Percentiles rank a stretch among this genome's conserved stretches.
Conservation (phyloP, 108 stramenopile genomes). For the Pseudonitzschia pungens region DNA sequence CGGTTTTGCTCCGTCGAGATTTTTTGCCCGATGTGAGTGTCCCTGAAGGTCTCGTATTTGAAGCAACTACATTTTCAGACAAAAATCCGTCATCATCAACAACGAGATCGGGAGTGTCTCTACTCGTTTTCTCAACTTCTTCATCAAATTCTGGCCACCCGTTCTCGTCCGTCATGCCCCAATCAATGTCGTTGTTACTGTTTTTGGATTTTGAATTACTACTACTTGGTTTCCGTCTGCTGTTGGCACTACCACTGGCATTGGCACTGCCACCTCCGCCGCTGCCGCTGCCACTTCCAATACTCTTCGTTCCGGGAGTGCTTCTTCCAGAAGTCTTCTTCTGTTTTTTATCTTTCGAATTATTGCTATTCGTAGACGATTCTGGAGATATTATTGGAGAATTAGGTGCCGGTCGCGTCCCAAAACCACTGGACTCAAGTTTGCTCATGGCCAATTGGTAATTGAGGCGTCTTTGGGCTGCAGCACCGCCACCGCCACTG, state of each 20-base stretch:
- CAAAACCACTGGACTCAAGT: constrained; percentile 27
- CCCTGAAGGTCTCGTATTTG: not conserved
- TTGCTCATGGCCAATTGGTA: constrained; percentile 52
- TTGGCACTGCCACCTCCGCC: constrained; percentile 14
- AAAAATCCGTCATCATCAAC: constrained; percentile 42
- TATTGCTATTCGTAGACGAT: constrained; percentile 17
- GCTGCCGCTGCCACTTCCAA: constrained; percentile 17
- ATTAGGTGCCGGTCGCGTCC: constrained; percentile 13
- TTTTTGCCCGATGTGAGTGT: not conserved
- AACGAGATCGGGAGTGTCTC: constrained; percentile 6
- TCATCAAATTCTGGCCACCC: constrained; percentile 38
- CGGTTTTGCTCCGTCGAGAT: constrained; percentile 12
- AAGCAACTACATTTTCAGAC: constrained; percentile 25
- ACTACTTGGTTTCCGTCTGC: constrained; percentile 14
- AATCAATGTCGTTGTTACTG: constrained; percentile 22
- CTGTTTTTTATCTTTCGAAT: constrained; percentile 1
- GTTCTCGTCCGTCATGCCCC: constrained; percentile 20
- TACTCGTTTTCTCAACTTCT: not conserved
- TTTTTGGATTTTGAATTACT: constrained; percentile 6
- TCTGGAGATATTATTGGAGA: constrained; percentile 4
- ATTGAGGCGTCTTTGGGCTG: constrained; percentile 46
- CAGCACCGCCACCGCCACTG: constrained; percentile 36
- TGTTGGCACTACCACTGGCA: constrained; percentile 2
- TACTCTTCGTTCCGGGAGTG: constrained; percentile 11
- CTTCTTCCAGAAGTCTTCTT: not conserved